Evolutionary conservation across 495 filamentous ascomycete genomes (phyloP), one percentile per base, ranked within the genome.

Genomic region (Talaromyces trachyspermus): DNA sequence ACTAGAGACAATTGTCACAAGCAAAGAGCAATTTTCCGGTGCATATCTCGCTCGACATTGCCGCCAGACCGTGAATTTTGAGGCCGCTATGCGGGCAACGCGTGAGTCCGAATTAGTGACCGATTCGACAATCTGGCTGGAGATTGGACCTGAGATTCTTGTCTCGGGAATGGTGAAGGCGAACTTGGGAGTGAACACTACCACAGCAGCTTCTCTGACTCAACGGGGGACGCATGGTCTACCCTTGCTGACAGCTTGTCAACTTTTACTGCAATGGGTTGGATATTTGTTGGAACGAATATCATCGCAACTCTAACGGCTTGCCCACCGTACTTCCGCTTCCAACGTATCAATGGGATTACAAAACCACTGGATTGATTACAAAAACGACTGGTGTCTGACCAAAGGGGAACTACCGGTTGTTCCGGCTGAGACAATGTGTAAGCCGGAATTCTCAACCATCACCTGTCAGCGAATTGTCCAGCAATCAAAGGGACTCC

Each of bases 281-380:
- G 24, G 72, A 77, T 35, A 63, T 86, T 45, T 60, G 77, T 60
- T 88, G 82, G 78, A 69, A 71, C 45, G 78, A 83, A 55, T 83
- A 76, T 55, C 81, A 85, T 61, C 61, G 68, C 10, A 76, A 82
- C 55, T 86, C 82, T 55, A 51, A 59, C 18, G 51, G 64, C 8
- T n/a, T n/a, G 73, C 70, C 23, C 69, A 78, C 7, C 62, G 69
- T 85, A n/a, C 53, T 86, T 0, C 59, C 72, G 10, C 71, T 88
- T 2, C 85, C 85, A 17, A 58, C 72, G 9, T 89, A 89, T 50
- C 69, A 69, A 1, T 89, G 77, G 58, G 81, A 88, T 10, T 17
- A 77, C 12, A 85, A 85, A 81, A 85, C 54, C 88, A 89, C 62
- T 92, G 88, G 88, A 78, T 90, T 18, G 73, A 81, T 10, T 90